Percentiles rank a stretch among this genome's conserved stretches.
These are phyloP conservation scores for Mucor indicus DNA, from an alignment of 371 early-diverging fungal species.

Conservation along the genomic window DNA sequence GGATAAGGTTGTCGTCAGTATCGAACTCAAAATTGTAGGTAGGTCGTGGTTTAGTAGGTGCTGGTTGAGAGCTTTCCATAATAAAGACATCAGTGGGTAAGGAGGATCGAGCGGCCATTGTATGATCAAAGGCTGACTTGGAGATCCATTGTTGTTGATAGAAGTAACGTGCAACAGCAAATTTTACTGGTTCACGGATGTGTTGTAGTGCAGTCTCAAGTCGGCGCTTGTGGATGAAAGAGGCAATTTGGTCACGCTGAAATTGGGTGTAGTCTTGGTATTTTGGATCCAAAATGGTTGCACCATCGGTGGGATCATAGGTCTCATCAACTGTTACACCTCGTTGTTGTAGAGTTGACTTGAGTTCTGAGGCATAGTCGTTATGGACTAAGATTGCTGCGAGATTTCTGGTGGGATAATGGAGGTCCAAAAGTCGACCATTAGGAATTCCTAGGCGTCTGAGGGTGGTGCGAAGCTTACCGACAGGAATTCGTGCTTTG, in stretches of 20 bases:
- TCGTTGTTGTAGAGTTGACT: background rate
- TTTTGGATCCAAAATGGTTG: background rate
- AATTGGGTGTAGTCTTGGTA: background rate
- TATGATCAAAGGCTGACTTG: background rate
- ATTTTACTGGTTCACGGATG: background rate
- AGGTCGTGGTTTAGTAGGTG: background rate
- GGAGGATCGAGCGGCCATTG: background rate
- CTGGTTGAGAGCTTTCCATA: background rate
- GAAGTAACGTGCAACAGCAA: slow-evolving; percentile 7
- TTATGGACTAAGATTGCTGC: slow-evolving; percentile 3
- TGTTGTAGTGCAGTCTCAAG: background rate
- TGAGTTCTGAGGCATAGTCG: slow-evolving; percentile 2
- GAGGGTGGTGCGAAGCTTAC: background rate
- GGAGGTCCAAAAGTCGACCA: slow-evolving; percentile 6
- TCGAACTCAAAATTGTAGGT: background rate
- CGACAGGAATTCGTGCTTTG: slow-evolving; percentile 1
- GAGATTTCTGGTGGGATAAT: slow-evolving; percentile 3
- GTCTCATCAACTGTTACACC: background rate
- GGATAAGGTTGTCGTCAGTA: slow-evolving; percentile 1
- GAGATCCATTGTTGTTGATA: background rate
- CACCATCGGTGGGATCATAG: background rate
- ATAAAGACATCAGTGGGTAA: background rate
- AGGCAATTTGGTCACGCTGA: background rate
- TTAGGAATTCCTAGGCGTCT: background rate
- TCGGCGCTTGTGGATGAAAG: background rate